A percentile compares a stretch with the other conserved stretches of the same genome.
Conservation (phyloP, 2,329 filamentous ascomycete species). For the Penicillium carneum region DNA sequence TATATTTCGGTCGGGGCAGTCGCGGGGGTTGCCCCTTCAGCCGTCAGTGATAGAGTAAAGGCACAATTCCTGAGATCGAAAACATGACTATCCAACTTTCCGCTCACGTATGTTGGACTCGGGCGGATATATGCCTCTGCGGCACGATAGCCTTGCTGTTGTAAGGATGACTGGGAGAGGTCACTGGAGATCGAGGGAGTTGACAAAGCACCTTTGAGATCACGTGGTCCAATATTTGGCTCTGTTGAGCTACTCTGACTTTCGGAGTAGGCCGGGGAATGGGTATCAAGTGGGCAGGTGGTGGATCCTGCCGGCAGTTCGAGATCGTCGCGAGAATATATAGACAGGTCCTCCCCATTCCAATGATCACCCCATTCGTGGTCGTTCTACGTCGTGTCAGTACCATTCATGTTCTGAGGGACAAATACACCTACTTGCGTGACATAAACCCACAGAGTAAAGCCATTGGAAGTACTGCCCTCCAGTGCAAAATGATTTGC, state of each 20-base stretch:
- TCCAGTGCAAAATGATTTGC: conserved; percentile 95
- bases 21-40: conserved; percentile 65
- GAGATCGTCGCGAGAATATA: conserved; percentile 84
- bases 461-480: conserved; percentile 81
- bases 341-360: conserved; percentile 97
- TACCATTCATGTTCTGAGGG: neutral
- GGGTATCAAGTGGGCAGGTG: conserved; percentile 44
- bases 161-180: conserved; percentile 62
- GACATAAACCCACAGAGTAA: conserved; percentile 88
- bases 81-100: conserved; percentile 72
- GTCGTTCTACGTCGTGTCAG: conserved; percentile 67
- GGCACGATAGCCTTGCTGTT: conserved; percentile 77
- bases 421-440: conserved; percentile 60
- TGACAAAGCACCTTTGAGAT: conserved; percentile 74
- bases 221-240: conserved; percentile 71
- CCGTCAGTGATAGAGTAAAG: conserved; percentile 75
- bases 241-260: conserved; percentile 55
- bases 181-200: conserved; percentile 64
- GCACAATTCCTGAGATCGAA: conserved; percentile 83
- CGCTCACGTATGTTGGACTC: conserved; percentile 76
- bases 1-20: conserved; percentile 80
- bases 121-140: conserved; percentile 93
- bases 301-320: conserved; percentile 53
- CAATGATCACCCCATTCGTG: conserved; percentile 91
- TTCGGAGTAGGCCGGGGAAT: conserved; percentile 63